A percentile compares a stretch with the other conserved stretches of the same genome.
Conservation (phyloP, 2,329 filamentous ascomycete genomes). For the Metarhizium album region DNA sequence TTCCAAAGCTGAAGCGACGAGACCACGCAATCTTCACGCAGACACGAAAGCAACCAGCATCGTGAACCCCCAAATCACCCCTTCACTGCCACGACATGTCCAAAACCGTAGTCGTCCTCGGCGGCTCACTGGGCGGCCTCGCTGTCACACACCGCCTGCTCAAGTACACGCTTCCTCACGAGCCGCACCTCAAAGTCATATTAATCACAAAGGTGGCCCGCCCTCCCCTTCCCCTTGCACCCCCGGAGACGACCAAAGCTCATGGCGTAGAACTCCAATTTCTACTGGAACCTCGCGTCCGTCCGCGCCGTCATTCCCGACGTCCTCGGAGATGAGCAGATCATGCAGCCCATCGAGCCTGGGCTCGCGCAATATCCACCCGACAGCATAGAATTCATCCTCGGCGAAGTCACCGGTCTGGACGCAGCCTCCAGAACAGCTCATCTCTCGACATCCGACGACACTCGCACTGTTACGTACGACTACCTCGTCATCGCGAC, state of each 20-base stretch:
- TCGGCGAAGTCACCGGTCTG: conserved; percentile 35
- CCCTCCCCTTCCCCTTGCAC: conserved; percentile 6
- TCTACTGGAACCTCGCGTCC: conserved; percentile 48
- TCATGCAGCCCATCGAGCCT: conserved; percentile 37
- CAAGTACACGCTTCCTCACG: conserved; percentile 35
- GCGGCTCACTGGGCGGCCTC: conserved; percentile 42
- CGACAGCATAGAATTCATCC: conserved; percentile 38
- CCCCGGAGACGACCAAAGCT: not conserved
- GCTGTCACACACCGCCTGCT: conserved; percentile 43
- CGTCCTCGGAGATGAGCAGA: conserved; percentile 35
- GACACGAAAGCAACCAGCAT: not conserved
- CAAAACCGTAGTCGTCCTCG: conserved; percentile 43
- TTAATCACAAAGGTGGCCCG: conserved; percentile 41
- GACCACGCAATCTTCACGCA: too few species aligned
- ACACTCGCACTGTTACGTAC: conserved; percentile 29
- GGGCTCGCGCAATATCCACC: conserved; percentile 40
- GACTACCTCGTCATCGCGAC: conserved; percentile 49
- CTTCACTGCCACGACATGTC: conserved; percentile 22
- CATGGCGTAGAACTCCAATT: conserved; percentile 37
- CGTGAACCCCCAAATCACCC: not conserved
- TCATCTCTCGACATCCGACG: conserved; percentile 22
- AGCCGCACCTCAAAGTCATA: conserved; percentile 40
- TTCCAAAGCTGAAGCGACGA: too few species aligned
- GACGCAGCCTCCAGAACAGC: conserved; percentile 30
- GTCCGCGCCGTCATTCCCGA: conserved; percentile 44